phyloP scores from a whole-genome alignment of 1,284 basidiomycete genomes.

The Malassezia sympodialis region DNA sequence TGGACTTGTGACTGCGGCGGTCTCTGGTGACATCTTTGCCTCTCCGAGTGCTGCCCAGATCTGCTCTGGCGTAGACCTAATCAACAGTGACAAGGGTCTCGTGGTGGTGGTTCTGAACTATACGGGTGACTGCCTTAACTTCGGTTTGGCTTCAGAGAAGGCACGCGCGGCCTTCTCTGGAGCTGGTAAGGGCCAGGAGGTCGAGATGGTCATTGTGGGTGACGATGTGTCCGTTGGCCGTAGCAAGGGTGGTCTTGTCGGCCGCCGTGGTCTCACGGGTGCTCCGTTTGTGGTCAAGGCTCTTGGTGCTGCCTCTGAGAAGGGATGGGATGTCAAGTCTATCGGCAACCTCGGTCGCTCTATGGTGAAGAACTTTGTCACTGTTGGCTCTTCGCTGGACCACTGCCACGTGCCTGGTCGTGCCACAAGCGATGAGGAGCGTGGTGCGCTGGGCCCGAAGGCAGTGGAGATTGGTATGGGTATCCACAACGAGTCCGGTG shows the following conservation, averaged over 20 bases:
- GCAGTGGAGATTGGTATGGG: conserved; percentile 56
- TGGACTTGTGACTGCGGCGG: conserved; percentile 50
- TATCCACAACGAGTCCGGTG: conserved; percentile 58
- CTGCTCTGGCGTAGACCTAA: conserved; percentile 49
- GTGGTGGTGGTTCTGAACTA: conserved; percentile 50
- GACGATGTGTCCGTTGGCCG: conserved; percentile 52
- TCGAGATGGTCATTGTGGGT: conserved; percentile 51
- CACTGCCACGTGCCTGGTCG: conserved; percentile 58
- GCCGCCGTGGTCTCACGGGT: conserved; percentile 51
- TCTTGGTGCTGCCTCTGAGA: conserved; percentile 40
- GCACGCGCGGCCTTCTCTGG: conserved; percentile 38
- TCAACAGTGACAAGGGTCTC: conserved; percentile 49
- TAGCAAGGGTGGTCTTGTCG: conserved; percentile 51
- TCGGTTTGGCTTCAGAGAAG: conserved; percentile 49
- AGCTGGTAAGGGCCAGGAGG: conserved; percentile 41
- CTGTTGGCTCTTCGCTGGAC: conserved; percentile 55
- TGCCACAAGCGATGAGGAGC: conserved; percentile 35
- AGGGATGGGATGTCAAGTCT: conserved; percentile 32
- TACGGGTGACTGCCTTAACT: conserved; percentile 52
- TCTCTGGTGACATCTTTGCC: conserved; percentile 53
- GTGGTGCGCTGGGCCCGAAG: conserved; percentile 40
- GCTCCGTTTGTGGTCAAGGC: conserved; percentile 49
- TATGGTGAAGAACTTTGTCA: conserved; percentile 53
- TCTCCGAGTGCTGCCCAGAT: conserved; percentile 53
- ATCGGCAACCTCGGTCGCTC: conserved; percentile 53